phyloP scores from a whole-genome alignment of 2,329 filamentous ascomycete genomes.

The Colletotrichum sp. region DNA sequence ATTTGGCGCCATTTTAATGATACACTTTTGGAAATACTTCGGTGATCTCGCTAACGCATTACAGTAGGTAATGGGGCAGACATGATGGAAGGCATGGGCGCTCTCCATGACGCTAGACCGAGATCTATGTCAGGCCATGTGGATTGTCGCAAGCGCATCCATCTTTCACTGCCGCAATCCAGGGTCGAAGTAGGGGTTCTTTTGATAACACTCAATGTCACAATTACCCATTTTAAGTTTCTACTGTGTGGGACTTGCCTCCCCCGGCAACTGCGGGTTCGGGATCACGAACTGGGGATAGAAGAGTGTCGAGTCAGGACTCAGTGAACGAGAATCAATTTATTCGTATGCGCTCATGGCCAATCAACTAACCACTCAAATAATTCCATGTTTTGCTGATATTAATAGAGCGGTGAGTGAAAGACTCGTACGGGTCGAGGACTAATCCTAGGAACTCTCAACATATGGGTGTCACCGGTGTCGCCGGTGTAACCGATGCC shows the following conservation, averaged over 20 bases:
- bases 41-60: background rate
- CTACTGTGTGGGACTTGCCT: background rate
- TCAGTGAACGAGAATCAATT: background rate
- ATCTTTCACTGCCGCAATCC: background rate
- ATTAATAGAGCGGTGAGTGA: background rate
- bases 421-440: background rate
- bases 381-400: background rate
- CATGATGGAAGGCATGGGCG: background rate
- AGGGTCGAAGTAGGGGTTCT: background rate
- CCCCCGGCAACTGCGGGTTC: background rate
- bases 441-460: background rate
- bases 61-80: background rate
- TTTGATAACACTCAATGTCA: background rate
- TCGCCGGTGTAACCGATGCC: background rate
- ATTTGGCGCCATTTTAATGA: background rate
- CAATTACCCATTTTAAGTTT: background rate
- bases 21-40: background rate
- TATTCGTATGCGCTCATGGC: background rate
- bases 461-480: background rate
- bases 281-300: background rate
- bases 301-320: background rate
- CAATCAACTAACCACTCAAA: background rate
- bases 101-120: background rate
- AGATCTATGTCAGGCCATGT: background rate
- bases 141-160: background rate